Evolutionary conservation across 306 rosid genomes (phyloP), one percentile per base, ranked within the genome.

Genomic region (Pueraria montana): DNA sequence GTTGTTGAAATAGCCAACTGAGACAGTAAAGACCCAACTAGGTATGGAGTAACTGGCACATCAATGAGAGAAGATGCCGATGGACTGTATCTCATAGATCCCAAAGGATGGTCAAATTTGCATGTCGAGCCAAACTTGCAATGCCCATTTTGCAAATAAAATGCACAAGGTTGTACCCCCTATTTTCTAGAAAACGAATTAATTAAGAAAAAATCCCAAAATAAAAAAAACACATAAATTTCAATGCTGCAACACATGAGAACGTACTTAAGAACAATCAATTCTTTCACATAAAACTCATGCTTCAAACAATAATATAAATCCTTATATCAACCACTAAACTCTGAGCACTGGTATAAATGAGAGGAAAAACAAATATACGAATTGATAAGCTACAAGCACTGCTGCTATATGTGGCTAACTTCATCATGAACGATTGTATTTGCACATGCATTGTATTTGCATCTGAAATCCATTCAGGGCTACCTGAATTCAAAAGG

Each of bases 101-200:
- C 97, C 77, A 87, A 20, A 63, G 98, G 97, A 90, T 94, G 98
- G 83, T 94, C 97, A 48, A 91, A 94, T 85, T 94, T 94, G 88
- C 98, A 94, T 1, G 92, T 82, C 6, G 95, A 82, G 78, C 98
- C 97, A 62, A 94, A 92, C 77, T 92, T 94, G 94, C 98, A 94
- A 72, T 87, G 87, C 72, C 95, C 87, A 48, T 81, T 84, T 84
- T 84, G 87, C 80, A 87, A 66, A 52, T 87, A 87, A 84, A 87
- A 87, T 42, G 86, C 83, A 81, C 90, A 87, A 72, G 88, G 84
- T 74, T 87, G 90, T 62, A 87, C 76, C 70, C 90, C 90, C 90
- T 87, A 86, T 87, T 87, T 87, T 76, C 83, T 80, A 76, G 87
- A 83, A 87, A 83, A 74, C 32, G 0, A 76, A 68, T 55, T 20